A percentile compares a stretch with the other conserved stretches of the same genome.
These are phyloP conservation scores for Chernovozyma aurita DNA, from an alignment of 1,139 yeast genomes.

Conservation along the genomic window DNA sequence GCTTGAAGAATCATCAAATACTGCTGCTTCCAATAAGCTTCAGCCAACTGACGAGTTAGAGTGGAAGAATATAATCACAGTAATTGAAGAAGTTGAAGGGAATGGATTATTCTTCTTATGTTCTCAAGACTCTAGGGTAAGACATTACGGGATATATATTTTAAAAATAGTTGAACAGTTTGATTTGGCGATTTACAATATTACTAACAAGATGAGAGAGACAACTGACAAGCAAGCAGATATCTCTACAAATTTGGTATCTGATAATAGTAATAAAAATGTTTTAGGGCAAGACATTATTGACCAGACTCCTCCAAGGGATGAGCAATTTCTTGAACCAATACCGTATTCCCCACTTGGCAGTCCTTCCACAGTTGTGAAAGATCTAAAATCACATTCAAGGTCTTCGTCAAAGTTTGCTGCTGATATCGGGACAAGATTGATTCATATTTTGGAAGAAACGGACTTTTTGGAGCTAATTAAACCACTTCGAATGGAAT, in stretches of 20 bases:
- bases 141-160: constrained; percentile 73
- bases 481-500: constrained; percentile 50
- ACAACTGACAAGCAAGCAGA: constrained; percentile 18
- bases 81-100: constrained; percentile 92
- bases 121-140: constrained; percentile 73
- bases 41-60: constrained; percentile 65
- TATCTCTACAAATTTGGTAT: not conserved
- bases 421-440: constrained; percentile 73
- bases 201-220: constrained; percentile 27
- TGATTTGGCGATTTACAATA: constrained; percentile 71
- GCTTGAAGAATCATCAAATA: constrained; percentile 26
- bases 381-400: constrained; percentile 34
- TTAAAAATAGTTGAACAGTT: constrained; percentile 75
- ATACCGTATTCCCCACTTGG: not conserved
- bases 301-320: not conserved
- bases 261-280: not conserved
- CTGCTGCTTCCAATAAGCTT: constrained; percentile 13
- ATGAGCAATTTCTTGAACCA: not conserved
- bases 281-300: not conserved
- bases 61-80: constrained; percentile 73
- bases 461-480: constrained; percentile 66
- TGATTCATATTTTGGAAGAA: constrained; percentile 72
- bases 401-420: constrained; percentile 68
- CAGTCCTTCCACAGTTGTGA: constrained; percentile 2
- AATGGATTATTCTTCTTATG: constrained; percentile 89